A percentile compares a stretch with the other conserved stretches of the same genome.
phyloP scores from a whole-genome alignment of 257 asterid species.

The Datura wrightii region DNA sequence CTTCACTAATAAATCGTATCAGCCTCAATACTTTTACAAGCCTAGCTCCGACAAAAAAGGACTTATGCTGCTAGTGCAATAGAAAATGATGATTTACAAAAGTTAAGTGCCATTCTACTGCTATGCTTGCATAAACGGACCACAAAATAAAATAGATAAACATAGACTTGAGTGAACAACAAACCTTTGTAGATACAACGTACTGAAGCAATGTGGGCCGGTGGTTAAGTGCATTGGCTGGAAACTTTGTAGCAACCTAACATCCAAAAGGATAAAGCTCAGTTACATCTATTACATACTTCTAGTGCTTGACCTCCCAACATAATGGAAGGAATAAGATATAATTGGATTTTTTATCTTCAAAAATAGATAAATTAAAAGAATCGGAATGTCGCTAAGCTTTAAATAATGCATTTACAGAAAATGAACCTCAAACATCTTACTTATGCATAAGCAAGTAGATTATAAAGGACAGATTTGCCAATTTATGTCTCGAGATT shows the following conservation, averaged over 20 bases:
- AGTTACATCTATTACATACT: constrained; percentile 1
- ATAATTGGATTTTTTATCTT: neutral
- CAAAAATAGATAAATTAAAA: constrained; percentile 9
- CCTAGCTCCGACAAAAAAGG: neutral
- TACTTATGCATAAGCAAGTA: constrained; percentile 5
- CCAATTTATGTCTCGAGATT: neutral
- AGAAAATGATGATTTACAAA: neutral
- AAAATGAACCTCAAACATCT: constrained; percentile 27
- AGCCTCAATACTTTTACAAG: neutral
- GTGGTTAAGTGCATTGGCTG: constrained; percentile 81
- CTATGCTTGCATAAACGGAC: neutral
- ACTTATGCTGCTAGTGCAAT: constrained; percentile 1
- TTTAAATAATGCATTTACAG: neutral
- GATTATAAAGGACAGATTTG: neutral
- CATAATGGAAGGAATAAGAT: neutral
- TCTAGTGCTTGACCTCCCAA: neutral
- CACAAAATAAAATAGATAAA: neutral
- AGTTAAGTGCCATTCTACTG: neutral
- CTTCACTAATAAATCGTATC: neutral
- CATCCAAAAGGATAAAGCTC: constrained; percentile 26
- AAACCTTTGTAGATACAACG: constrained; percentile 71
- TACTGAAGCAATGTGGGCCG: constrained; percentile 75
- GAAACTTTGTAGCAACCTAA: constrained; percentile 89
- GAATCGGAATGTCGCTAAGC: neutral
- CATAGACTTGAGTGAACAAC: constrained; percentile 2